Percentiles rank a stretch among this genome's conserved stretches.
Conservation (phyloP, 345 rosid species). For the Aegle marmelos region DNA sequence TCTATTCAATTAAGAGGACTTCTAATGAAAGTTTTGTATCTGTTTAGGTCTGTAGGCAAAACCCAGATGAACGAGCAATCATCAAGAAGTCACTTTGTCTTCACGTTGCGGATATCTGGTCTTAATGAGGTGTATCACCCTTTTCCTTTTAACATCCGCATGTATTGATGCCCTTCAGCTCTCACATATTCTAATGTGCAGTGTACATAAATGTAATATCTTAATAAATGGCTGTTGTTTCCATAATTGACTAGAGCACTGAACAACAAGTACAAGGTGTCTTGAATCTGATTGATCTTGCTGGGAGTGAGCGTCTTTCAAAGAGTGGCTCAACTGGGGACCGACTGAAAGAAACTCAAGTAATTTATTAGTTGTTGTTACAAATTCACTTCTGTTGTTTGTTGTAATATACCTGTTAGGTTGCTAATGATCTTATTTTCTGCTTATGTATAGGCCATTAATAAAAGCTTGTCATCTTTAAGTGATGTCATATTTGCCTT, state of each 20-base stretch:
- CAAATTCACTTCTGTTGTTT: background rate
- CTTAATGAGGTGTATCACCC: slow-evolving; percentile 63
- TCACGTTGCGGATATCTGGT: slow-evolving; percentile 84
- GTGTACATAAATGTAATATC: background rate
- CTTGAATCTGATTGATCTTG: slow-evolving; percentile 95
- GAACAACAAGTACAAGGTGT: slow-evolving; percentile 98
- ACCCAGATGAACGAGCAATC: slow-evolving; percentile 97
- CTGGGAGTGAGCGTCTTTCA: slow-evolving; percentile 96
- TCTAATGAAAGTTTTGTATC: background rate
- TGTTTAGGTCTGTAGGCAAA: slow-evolving; percentile 84
- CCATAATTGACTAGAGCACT: slow-evolving; percentile 51
- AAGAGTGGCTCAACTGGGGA: slow-evolving; percentile 98
- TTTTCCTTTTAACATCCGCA: background rate
- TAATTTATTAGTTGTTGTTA: slow-evolving; percentile 23
- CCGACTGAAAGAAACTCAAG: slow-evolving; percentile 93
- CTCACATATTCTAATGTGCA: background rate
- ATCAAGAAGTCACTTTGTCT: slow-evolving; percentile 94
- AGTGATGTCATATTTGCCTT: slow-evolving; percentile 89
- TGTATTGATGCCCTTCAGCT: background rate
- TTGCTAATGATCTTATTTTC: background rate
- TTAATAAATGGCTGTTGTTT: slow-evolving; percentile 9
- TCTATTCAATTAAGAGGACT: background rate
- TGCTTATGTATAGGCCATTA: slow-evolving; percentile 68
- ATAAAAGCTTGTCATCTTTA: slow-evolving; percentile 83
- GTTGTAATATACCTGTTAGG: background rate